Conservation (phyloP, 257 asterid genomes). For the Gardenia jasminoides region DNA sequence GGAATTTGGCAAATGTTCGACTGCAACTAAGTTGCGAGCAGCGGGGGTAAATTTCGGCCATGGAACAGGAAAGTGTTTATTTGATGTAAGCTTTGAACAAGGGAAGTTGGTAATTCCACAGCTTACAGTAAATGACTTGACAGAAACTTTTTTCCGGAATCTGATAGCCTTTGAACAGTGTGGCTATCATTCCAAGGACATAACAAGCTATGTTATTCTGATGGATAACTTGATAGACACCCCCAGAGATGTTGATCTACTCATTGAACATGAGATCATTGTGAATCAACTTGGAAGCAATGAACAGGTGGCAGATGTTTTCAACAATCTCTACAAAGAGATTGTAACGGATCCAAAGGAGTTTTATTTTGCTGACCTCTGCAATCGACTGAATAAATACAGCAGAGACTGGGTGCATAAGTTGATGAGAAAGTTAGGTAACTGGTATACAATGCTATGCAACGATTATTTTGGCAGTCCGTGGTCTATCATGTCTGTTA, state of each 20-base stretch:
- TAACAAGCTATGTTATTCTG: conserved; percentile 32
- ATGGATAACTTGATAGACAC: conserved; percentile 37
- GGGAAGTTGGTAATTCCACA: conserved; percentile 25
- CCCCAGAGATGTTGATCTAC: conserved; percentile 23
- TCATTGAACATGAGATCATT: conserved; percentile 9
- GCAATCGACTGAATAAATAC: conserved; percentile 19
- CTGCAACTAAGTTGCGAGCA: conserved; percentile 25
- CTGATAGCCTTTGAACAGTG: conserved; percentile 33
- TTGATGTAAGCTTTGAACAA: conserved; percentile 17
- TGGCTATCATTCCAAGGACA: conserved; percentile 17
- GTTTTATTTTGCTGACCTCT: conserved; percentile 22
- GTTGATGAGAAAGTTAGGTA: not conserved
- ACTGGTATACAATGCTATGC: conserved; percentile 14
- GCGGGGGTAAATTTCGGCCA: conserved; percentile 27
- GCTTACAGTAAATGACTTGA: conserved; percentile 18
- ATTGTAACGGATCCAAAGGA: conserved; percentile 17
- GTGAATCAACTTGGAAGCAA: conserved; percentile 13
- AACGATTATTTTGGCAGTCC: conserved; percentile 23
- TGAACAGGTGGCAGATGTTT: conserved; percentile 24
- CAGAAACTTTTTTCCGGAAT: conserved; percentile 31
- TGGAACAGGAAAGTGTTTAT: conserved; percentile 8
- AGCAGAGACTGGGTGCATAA: conserved; percentile 18
- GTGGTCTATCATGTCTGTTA: conserved; percentile 6
- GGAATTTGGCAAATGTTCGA: conserved; percentile 23
- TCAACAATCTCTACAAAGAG: conserved; percentile 35